Evolutionary conservation across 495 filamentous ascomycete genomes (phyloP).

Genomic region (Cercophora scortea): DNA sequence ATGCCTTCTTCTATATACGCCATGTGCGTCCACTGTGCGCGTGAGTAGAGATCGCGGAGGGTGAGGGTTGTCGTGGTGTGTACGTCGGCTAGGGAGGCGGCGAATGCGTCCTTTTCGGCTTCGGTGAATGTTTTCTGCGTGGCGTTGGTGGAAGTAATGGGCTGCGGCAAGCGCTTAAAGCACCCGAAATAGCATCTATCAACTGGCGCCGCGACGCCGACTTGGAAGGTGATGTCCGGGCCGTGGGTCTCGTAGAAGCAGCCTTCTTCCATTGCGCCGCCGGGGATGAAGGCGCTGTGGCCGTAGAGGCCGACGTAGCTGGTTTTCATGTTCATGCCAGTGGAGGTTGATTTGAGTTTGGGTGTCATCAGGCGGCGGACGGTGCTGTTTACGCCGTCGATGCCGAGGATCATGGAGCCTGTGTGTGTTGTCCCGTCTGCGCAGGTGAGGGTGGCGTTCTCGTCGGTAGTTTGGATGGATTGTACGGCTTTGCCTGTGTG

Average conservation of each 20-base stretch:
- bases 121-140: neutral
- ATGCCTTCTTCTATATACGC: conserved; percentile 32
- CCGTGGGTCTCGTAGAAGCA: neutral
- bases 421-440: conserved; percentile 29
- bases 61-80: conserved; percentile 22
- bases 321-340: conserved; percentile 31
- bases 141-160: no score
- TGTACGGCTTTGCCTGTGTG: neutral
- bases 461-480: neutral
- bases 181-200: no score
- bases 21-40: conserved; percentile 12
- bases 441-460: conserved; percentile 15
- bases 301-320: conserved; percentile 18
- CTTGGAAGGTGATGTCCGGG: neutral
- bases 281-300: conserved; percentile 6
- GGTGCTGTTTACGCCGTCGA: conserved; percentile 41
- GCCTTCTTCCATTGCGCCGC: neutral
- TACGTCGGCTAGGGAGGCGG: conserved; percentile 20
- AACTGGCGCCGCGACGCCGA: neutral
- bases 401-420: conserved; percentile 42
- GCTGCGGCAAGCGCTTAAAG: neutral
- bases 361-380: conserved; percentile 34
- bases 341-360: conserved; percentile 28
- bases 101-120: neutral
- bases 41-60: conserved; percentile 25